Base-by-base conservation (phyloP, 2,329 filamentous ascomycete species). In the Cytospora piceae region DNA sequence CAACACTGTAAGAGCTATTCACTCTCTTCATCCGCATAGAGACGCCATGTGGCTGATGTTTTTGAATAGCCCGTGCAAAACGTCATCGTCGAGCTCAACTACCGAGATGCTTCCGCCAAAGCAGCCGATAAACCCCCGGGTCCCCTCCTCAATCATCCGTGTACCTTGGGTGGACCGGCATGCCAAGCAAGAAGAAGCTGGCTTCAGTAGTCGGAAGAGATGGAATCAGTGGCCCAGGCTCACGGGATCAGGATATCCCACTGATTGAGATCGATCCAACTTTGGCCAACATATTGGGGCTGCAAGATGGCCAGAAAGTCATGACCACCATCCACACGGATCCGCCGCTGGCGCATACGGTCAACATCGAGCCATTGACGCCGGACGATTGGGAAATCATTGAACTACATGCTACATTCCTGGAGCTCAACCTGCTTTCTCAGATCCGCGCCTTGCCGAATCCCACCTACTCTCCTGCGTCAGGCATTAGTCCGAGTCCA, bases 351-450 rank as follows among this genome's bases (percentile, higher is more conserved):
- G 93, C 93, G 58, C 93, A 97, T 77, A 98, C 94, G 1, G 90
- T 99, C 77, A 93, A 97, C 75, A 98, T 99, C 72, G 96, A 99
- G 76, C 95, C 95, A 39, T 79, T 98, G 72, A 98, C 95, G 0
- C 88, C 94, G 1, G 93, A 96, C 66, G 95, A 99, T 75, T 99
- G 95, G 95, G 95, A 99, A 78, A 96, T 98, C 73, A 98, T 99
- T 72, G 95, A 99, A 77, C 82, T 99, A 2, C 95, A 99, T 80
- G 95, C 95, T 6, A 95, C 90, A 20, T 99, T 98, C 74, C 83
- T 99, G 59, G 95, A 99, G 75, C 83, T 97, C 70, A 98, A 99
- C 76, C 88, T 99, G 61, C 83, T 97, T 37, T 91, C 90, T 54
- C 95, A 99, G 79, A 94, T 99, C 71, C 90, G 95, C 72, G 94